Conservation (phyloP, 192 early-diverging fungal species). For the Dissophora ornata region DNA sequence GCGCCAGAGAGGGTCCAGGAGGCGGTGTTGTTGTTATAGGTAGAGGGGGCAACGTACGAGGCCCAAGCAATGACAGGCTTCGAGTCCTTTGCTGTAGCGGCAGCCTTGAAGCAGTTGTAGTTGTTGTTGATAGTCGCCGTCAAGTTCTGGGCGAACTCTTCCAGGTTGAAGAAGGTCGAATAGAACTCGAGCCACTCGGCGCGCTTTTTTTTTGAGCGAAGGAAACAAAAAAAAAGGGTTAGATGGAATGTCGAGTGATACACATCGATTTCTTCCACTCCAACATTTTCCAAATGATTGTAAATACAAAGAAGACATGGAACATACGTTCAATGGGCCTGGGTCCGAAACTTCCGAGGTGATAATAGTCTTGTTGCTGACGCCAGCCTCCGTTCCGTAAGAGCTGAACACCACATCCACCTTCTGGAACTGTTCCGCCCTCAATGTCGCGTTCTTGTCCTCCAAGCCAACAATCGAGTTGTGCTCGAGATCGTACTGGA, state of each 20-base stretch:
- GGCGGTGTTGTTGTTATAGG: conserved; percentile 77
- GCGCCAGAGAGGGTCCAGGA: conserved; percentile 69
- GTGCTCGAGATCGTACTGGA: conserved; percentile 50
- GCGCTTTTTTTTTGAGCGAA: no score
- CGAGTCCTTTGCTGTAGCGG: conserved; percentile 23
- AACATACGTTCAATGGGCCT: conserved; percentile 58
- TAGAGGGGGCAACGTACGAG: conserved; percentile 63
- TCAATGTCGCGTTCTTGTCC: conserved; percentile 58
- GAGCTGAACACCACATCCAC: conserved; percentile 61
- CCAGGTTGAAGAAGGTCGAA: conserved; percentile 74
- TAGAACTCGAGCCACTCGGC: conserved; percentile 71
- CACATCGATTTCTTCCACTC: background rate
- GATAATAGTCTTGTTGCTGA: conserved; percentile 61
- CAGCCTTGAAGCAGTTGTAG: conserved; percentile 65
- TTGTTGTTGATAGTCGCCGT: conserved; percentile 62
- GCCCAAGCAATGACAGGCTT: conserved; percentile 75
- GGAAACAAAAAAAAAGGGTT: background rate
- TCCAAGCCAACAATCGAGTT: conserved; percentile 39
- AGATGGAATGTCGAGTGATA: background rate
- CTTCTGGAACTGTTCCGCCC: conserved; percentile 58
- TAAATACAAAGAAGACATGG: no score
- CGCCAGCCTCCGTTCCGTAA: conserved; percentile 49
- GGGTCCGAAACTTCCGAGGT: conserved; percentile 61
- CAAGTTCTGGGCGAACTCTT: conserved; percentile 62
- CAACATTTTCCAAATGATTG: background rate